These are phyloP conservation scores for Colletotrichum sp. DNA, from an alignment of 2,329 filamentous ascomycete species.

Conservation along the genomic window DNA sequence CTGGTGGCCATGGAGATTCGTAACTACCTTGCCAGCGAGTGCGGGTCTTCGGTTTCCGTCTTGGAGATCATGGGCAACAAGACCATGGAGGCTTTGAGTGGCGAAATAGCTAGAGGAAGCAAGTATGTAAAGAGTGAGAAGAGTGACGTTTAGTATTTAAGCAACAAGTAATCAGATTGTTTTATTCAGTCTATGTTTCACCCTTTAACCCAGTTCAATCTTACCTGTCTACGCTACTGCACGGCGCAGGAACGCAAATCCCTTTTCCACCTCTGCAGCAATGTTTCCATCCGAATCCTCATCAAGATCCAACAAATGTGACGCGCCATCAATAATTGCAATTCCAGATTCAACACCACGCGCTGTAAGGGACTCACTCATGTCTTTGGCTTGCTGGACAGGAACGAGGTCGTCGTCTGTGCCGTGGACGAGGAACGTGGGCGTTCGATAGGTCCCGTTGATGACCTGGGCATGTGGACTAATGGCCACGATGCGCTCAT, in stretches of 20 bases:
- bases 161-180: neutral
- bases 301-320: neutral
- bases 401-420: slow-evolving; percentile 36
- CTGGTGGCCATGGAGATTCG: neutral
- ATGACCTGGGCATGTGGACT: slow-evolving; percentile 35
- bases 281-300: neutral
- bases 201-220: neutral
- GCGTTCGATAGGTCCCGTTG: slow-evolving; percentile 30
- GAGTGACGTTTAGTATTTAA: neutral
- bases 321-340: neutral
- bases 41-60: neutral
- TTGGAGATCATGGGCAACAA: neutral
- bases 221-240: neutral
- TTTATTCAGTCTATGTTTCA: neutral
- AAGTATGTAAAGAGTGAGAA: neutral
- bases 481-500: slow-evolving; percentile 16
- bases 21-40: neutral
- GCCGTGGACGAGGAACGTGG: slow-evolving; percentile 37
- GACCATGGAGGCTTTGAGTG: neutral
- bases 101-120: neutral
- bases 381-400: slow-evolving; percentile 26
- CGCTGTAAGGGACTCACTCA: neutral
- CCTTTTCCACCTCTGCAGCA: neutral
- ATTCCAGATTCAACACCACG: neutral
- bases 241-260: neutral